Percentiles rank a stretch among this genome's conserved stretches.
Evolutionary conservation across 208 protist species (phyloP).

Genomic region (Acanthamoeba rhysodes): DNA sequence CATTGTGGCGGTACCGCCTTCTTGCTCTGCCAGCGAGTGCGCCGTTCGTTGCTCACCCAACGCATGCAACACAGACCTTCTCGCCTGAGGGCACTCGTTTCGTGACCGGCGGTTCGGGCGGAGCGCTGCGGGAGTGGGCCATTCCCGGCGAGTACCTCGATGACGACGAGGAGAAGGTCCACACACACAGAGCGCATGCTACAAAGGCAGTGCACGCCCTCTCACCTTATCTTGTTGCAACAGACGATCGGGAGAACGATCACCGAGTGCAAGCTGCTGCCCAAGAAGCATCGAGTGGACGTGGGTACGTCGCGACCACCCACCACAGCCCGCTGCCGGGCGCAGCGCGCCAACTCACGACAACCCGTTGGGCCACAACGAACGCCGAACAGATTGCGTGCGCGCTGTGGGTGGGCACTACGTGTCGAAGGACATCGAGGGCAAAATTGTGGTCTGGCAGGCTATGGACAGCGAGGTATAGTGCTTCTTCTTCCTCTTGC

Average conservation of each 20-base stretch:
- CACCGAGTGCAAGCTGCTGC: background rate
- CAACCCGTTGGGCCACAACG: no score
- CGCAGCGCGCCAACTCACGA: no score
- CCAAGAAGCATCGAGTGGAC: conserved; percentile 49
- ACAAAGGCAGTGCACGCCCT: no score
- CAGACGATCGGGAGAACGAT: conserved; percentile 2
- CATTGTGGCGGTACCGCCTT: conserved; percentile 1
- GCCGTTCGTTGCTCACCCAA: no score
- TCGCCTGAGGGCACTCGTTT: background rate
- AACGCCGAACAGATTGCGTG: conserved; percentile 24
- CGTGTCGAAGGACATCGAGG: conserved; percentile 55
- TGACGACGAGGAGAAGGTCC: background rate
- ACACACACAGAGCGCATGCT: no score
- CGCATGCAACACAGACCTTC: background rate
- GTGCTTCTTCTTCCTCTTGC: background rate
- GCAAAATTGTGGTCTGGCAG: conserved; percentile 58
- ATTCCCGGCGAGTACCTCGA: conserved; percentile 33
- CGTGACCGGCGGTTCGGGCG: background rate
- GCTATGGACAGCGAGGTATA: background rate
- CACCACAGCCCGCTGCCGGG: background rate
- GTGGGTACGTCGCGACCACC: background rate
- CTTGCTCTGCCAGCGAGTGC: background rate
- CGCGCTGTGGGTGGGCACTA: conserved; percentile 8
- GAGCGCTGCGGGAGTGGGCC: background rate
- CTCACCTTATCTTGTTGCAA: no score